A percentile compares a stretch with the other conserved stretches of the same genome.
phyloP scores from a whole-genome alignment of 192 early-diverging fungal genomes.

The Chytriomyces hyalinus region DNA sequence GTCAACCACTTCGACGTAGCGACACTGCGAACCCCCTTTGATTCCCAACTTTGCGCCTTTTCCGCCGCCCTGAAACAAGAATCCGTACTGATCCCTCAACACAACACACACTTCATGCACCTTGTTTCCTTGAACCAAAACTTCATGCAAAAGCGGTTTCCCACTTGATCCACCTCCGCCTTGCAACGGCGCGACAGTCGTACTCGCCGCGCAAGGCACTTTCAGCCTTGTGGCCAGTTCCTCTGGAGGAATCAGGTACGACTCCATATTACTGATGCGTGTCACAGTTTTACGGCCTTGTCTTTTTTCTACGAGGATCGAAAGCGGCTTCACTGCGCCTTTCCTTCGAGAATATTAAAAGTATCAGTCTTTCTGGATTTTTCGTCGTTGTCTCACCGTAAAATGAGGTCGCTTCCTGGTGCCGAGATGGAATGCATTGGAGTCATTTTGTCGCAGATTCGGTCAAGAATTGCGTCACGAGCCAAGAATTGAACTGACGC shows the following conservation, averaged over 20 bases:
- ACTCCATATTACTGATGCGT: conserved; percentile 66
- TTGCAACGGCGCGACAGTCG: conserved; percentile 55
- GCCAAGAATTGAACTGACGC: conserved; percentile 55
- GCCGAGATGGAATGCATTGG: conserved; percentile 56
- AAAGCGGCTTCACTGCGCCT: conserved; percentile 54
- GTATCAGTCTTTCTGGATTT: not conserved
- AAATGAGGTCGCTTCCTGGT: conserved; percentile 50
- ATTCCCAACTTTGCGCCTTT: conserved; percentile 25
- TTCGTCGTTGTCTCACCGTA: conserved; percentile 28
- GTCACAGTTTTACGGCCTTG: conserved; percentile 72
- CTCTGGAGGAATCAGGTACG: conserved; percentile 67
- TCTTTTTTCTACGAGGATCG: conserved; percentile 63
- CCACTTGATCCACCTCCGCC: not conserved
- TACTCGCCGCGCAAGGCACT: conserved; percentile 68
- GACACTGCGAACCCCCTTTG: conserved; percentile 34
- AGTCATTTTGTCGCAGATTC: conserved; percentile 56
- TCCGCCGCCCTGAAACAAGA: conserved; percentile 40
- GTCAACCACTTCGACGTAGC: conserved; percentile 41
- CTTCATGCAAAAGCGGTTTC: conserved; percentile 61
- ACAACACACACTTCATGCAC: conserved; percentile 61
- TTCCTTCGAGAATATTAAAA: conserved; percentile 29
- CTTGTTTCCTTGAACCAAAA: conserved; percentile 81
- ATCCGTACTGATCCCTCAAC: conserved; percentile 46
- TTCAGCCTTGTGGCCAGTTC: conserved; percentile 63
- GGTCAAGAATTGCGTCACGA: conserved; percentile 63